Percentiles rank a stretch among this genome's conserved stretches.
Conservation (phyloP, 257 asterid species). For the Solanum phureja region DNA sequence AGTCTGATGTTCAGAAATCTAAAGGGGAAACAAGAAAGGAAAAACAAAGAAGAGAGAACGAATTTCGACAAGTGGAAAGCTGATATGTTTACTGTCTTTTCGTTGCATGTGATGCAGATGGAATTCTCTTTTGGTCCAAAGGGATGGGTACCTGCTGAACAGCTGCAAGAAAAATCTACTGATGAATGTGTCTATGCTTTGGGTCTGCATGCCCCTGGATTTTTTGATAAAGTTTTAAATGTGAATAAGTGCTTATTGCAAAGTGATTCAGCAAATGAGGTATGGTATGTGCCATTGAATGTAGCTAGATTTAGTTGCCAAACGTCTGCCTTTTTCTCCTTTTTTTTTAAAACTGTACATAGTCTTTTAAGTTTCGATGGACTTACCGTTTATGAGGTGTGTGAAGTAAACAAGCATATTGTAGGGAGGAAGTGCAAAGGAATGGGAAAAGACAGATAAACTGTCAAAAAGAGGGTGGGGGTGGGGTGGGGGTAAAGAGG, state of each 20-base stretch:
- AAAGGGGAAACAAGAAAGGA: neutral
- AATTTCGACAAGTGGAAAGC: neutral
- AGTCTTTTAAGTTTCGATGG: neutral
- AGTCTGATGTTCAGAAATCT: neutral
- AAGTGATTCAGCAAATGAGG: conserved; percentile 76
- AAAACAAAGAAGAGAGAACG: neutral
- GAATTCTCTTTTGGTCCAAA: conserved; percentile 87
- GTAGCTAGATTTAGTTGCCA: neutral
- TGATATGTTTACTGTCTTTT: neutral
- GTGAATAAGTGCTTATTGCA: conserved; percentile 74
- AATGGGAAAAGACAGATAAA: neutral
- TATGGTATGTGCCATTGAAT: conserved; percentile 7
- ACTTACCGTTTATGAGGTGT: neutral
- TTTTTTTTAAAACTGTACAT: neutral
- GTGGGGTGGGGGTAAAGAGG: neutral
- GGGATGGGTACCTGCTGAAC: conserved; percentile 75
- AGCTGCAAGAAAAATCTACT: conserved; percentile 34
- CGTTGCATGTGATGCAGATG: conserved; percentile 48
- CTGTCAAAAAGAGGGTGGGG: neutral
- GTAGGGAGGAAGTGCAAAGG: neutral
- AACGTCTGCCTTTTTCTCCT: neutral
- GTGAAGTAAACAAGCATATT: neutral
- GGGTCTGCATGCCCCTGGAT: conserved; percentile 97
- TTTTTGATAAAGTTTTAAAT: conserved; percentile 83
- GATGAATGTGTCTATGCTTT: conserved; percentile 46